Conservation (phyloP, 2,329 filamentous ascomycete genomes). For the Nannizzia gypsea region DNA sequence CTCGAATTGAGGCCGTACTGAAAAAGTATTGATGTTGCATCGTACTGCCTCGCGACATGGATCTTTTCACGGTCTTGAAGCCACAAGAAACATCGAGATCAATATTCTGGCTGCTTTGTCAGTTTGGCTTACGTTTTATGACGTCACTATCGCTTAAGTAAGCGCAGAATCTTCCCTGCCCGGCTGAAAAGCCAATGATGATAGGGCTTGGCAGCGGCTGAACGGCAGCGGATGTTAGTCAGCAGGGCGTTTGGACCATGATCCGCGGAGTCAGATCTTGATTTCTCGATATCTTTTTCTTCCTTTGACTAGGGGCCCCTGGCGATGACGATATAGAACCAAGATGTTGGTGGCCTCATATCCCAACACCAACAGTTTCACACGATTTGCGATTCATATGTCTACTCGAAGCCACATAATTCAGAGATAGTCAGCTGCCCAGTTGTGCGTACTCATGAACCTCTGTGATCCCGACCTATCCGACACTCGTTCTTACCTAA, state of each 20-base stretch:
- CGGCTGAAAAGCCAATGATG: not conserved
- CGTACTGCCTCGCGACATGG: not conserved
- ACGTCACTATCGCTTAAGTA: not conserved
- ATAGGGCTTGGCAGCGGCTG: not conserved
- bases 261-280: not conserved
- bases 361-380: too few species aligned
- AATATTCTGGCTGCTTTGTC: not conserved
- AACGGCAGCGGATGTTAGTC: constrained; percentile 1
- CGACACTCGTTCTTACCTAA: too few species aligned
- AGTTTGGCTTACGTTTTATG: not conserved
- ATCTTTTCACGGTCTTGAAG: not conserved
- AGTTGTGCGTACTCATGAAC: too few species aligned
- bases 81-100: not conserved
- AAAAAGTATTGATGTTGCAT: not conserved
- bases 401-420: too few species aligned
- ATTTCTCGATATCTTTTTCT: not conserved
- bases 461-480: too few species aligned
- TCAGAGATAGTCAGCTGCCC: too few species aligned
- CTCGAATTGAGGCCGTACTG: not conserved
- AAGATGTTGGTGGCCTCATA: too few species aligned
- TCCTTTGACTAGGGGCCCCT: too few species aligned
- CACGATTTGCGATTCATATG: too few species aligned
- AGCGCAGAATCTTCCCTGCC: not conserved
- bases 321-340: too few species aligned
- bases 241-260: not conserved